A percentile compares a stretch with the other conserved stretches of the same genome.
Conservation (phyloP, 345 rosid genomes). For the Noccaea caerulescens region DNA sequence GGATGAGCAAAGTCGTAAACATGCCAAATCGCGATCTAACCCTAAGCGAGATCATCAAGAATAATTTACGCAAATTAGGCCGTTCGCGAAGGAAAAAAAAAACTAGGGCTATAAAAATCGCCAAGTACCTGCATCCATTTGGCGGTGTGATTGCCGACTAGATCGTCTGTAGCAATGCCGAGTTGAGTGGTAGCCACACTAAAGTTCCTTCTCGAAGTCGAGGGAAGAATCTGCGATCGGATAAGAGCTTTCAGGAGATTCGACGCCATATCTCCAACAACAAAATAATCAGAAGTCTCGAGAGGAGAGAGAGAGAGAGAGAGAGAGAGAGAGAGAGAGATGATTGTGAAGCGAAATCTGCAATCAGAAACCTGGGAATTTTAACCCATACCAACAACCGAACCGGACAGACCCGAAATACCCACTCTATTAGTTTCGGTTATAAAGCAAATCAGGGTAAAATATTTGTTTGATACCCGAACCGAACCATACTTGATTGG, state of each 20-base stretch:
- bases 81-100: neutral
- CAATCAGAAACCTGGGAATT: no score
- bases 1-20: conserved; percentile 8
- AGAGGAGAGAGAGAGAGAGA: neutral
- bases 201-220: conserved; percentile 52
- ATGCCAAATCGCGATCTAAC: conserved; percentile 25
- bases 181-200: conserved; percentile 48
- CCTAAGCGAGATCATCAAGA: neutral
- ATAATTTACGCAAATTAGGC: neutral
- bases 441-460: no score
- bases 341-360: neutral
- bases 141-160: conserved; percentile 69
- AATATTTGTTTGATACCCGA: no score
- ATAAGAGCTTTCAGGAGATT: conserved; percentile 54
- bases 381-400: no score
- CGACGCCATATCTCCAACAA: conserved; percentile 58
- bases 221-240: conserved; percentile 50
- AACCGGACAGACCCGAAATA: no score
- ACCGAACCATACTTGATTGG: no score
- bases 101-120: neutral
- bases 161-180: conserved; percentile 35
- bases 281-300: conserved; percentile 10
- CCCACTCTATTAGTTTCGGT: no score
- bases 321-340: neutral
- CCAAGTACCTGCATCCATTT: conserved; percentile 90